Percentiles rank a stretch among this genome's conserved stretches.
Conservation (phyloP, 2,329 filamentous ascomycete genomes). For the Sporothrix phasma region DNA sequence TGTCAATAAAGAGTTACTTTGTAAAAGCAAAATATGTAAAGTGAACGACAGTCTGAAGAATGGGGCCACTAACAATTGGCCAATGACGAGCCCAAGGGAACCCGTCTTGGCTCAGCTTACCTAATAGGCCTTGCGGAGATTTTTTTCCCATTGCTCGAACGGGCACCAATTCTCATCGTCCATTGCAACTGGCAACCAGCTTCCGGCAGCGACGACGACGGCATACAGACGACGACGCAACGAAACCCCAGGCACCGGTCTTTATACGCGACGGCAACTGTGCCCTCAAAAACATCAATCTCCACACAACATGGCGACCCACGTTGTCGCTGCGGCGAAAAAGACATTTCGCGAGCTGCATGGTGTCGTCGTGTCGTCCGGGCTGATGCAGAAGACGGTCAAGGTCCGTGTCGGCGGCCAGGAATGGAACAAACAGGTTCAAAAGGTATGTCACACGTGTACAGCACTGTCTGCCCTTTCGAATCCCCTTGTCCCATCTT, state of each 20-base stretch:
- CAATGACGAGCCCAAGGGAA: neutral
- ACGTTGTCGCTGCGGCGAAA: conserved; percentile 28
- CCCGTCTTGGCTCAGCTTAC: neutral
- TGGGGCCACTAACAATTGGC: neutral
- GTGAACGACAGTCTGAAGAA: no score
- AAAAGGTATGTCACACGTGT: conserved; percentile 49
- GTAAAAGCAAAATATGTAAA: no score
- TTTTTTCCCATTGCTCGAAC: neutral
- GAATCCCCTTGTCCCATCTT: no score
- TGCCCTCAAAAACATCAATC: no score
- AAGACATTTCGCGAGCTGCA: conserved; percentile 42
- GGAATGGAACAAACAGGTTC: conserved; percentile 61
- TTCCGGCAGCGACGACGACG: neutral
- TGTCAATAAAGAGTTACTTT: no score
- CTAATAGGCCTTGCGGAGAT: neutral
- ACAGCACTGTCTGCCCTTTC: neutral
- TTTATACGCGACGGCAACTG: neutral
- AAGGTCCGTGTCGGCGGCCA: conserved; percentile 64
- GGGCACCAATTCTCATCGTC: neutral
- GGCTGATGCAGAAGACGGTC: conserved; percentile 68
- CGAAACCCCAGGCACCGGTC: no score
- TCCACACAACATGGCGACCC: conserved; percentile 29
- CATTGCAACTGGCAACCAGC: neutral
- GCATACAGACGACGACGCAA: neutral
- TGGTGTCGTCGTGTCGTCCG: conserved; percentile 68